Evolutionary conservation across 345 rosid genomes (phyloP).

Genomic region (Heritiera littoralis): DNA sequence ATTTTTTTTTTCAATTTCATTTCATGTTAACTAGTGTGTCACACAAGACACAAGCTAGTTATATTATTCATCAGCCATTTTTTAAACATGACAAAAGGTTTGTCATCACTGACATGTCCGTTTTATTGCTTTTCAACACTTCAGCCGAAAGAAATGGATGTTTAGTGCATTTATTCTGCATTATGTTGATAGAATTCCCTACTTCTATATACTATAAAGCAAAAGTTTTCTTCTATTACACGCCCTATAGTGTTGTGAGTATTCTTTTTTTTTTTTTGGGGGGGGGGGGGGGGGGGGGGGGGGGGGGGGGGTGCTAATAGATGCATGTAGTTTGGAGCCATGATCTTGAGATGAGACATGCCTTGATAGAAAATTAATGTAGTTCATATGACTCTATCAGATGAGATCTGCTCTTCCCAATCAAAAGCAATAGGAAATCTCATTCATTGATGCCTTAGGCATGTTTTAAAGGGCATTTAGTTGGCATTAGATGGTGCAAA

Average conservation of each 20-base stretch:
- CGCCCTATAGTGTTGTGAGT: constrained; percentile 28
- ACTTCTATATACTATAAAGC: not conserved
- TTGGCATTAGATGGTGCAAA: constrained; percentile 30
- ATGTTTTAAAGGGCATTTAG: constrained; percentile 9
- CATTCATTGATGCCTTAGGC: too few species aligned
- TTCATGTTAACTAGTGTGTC: too few species aligned
- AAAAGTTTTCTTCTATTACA: constrained; percentile 32
- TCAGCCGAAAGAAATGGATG: constrained; percentile 51
- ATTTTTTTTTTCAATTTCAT: too few species aligned
- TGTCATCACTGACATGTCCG: constrained; percentile 35
- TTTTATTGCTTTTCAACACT: constrained; percentile 40
- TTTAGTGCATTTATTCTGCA: constrained; percentile 40
- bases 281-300: too few species aligned
- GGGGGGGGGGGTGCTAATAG: not conserved
- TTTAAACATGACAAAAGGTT: constrained; percentile 27
- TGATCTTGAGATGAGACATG: not conserved
- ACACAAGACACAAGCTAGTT: too few species aligned
- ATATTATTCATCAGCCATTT: constrained; percentile 26
- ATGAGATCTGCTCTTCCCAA: too few species aligned
- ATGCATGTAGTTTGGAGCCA: not conserved
- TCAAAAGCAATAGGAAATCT: too few species aligned
- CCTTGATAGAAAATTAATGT: too few species aligned
- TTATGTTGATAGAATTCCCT: constrained; percentile 36
- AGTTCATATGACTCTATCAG: too few species aligned
- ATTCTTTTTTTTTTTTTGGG: too few species aligned